Base-by-base conservation (phyloP, 2,329 filamentous ascomycete species). In the Diplodia intermedia region DNA sequence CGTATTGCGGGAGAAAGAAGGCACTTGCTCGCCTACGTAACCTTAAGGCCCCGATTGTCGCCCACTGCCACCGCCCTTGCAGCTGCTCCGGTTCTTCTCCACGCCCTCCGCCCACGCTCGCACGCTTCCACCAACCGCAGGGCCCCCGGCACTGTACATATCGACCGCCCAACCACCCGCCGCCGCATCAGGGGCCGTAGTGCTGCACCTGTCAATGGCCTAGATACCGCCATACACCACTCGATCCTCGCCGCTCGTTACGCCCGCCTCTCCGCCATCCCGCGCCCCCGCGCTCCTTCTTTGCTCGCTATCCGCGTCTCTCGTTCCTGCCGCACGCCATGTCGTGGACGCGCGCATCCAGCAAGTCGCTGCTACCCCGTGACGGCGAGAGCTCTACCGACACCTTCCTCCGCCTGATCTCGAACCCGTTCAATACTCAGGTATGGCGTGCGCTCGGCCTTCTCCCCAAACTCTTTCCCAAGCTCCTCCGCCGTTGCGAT, bases 341-440 rank as follows among this genome's bases (percentile, higher is more conserved):
- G 65, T 47, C 65, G 55, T 47, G 40, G 65, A 50, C 33, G 33
- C 65, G 9, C 43, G 33, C 33, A 36, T 36, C 36, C 47, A n/a
- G 36, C 14, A 23, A 18, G 40, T 43, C 36, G 43, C 65, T 67
- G 47, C 56, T 52, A 29, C 50, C 66, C 49, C 66, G 66, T 26
- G 38, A 20, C 20, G 66, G 54, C 12, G 29, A 62, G 20, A 63
- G 36, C 66, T 70, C 67, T 61, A 66, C 70, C 29, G 71, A 69
- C 47, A 75, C 79, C 65, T 82, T 82, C 68, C 70, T 82, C 31
- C 71, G 78, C 52, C 71, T 82, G 23, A 79, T 82, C 23, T 74
- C 76, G 55, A 75, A 79, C 70, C 79, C 80, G 9, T 82, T 82
- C 69, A 75, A 76, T 56, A 74, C 74, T 31, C 69, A 76, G 68